phyloP scores from a whole-genome alignment of 176 grass and related monocot species.

The Elaeis guineensis region DNA sequence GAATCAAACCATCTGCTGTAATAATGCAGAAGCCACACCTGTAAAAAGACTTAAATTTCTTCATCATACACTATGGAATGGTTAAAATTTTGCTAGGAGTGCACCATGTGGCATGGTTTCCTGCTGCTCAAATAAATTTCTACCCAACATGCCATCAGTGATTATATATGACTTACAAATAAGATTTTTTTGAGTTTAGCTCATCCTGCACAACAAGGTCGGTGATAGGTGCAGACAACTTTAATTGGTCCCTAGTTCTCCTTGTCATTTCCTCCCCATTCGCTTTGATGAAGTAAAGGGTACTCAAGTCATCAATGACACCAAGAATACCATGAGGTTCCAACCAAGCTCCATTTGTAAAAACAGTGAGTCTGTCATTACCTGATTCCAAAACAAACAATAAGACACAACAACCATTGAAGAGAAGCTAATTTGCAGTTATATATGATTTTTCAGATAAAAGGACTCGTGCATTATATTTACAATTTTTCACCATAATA shows the following conservation, averaged over 20 bases:
- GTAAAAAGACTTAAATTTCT: constrained; percentile 27
- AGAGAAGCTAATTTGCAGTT: background rate
- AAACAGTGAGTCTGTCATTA: constrained; percentile 50
- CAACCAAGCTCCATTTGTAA: constrained; percentile 71
- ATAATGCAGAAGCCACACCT: constrained; percentile 58
- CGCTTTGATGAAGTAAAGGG: constrained; percentile 65
- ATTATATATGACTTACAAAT: constrained; percentile 34
- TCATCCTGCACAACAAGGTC: constrained; percentile 37
- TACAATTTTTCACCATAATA: too few relatives aligned
- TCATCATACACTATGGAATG: constrained; percentile 22
- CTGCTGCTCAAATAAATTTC: too few relatives aligned
- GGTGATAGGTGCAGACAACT: constrained; percentile 49
- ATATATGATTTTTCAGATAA: too few relatives aligned
- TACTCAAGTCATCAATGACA: constrained; percentile 54
- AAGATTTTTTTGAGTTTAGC: constrained; percentile 33
- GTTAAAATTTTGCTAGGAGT: background rate
- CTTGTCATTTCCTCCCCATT: constrained; percentile 65
- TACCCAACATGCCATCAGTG: too few relatives aligned
- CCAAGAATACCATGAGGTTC: constrained; percentile 69
- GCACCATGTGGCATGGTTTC: too few relatives aligned
- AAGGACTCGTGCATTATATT: too few relatives aligned
- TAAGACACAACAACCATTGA: constrained; percentile 9
- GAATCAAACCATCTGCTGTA: constrained; percentile 52
- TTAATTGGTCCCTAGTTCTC: constrained; percentile 61
- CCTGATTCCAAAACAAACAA: constrained; percentile 58